A percentile compares a stretch with the other conserved stretches of the same genome.
phyloP scores from a whole-genome alignment of 140 eudicot species.

The Flaveria floridana region DNA sequence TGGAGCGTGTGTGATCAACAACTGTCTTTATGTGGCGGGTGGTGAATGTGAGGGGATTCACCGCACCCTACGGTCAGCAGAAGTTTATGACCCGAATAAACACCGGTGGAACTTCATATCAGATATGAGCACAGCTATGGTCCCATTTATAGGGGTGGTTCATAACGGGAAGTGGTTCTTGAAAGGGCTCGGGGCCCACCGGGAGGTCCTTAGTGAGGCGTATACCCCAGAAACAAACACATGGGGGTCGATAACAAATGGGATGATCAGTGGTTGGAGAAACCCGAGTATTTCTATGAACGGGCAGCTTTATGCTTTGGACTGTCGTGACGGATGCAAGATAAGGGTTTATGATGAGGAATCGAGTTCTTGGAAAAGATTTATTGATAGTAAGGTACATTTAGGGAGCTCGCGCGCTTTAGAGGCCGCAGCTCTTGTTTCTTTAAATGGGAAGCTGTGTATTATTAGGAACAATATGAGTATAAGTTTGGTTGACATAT shows the following conservation, averaged over 20 bases:
- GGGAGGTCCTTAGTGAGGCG: conserved; percentile 94
- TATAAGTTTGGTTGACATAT: conserved; percentile 82
- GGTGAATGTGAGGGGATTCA: conserved; percentile 98
- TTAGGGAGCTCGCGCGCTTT: conserved; percentile 83
- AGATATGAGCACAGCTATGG: conserved; percentile 96
- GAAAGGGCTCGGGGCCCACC: conserved; percentile 86
- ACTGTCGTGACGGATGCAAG: conserved; percentile 96
- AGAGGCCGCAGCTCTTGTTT: conserved; percentile 98
- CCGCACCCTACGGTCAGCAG: conserved; percentile 85
- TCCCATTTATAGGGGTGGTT: conserved; percentile 93
- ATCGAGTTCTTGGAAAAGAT: conserved; percentile 66
- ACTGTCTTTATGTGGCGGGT: conserved; percentile 93
- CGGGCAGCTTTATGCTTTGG: conserved; percentile 82
- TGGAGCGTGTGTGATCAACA: conserved; percentile 92
- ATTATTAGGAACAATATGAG: conserved; percentile 96
- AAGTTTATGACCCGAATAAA: conserved; percentile 87
- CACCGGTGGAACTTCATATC: conserved; percentile 81
- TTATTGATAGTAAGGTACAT: conserved; percentile 87
- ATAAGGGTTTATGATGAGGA: conserved; percentile 75
- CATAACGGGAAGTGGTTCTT: conserved; percentile 85
- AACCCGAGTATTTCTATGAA: conserved; percentile 94
- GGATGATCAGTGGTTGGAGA: conserved; percentile 95
- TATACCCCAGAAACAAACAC: conserved; percentile 65
- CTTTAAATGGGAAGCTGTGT: conserved; percentile 90
- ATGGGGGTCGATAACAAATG: conserved; percentile 71